phyloP scores from a whole-genome alignment of 139 green algal genomes.

The Chlamydomonas sp. region DNA sequence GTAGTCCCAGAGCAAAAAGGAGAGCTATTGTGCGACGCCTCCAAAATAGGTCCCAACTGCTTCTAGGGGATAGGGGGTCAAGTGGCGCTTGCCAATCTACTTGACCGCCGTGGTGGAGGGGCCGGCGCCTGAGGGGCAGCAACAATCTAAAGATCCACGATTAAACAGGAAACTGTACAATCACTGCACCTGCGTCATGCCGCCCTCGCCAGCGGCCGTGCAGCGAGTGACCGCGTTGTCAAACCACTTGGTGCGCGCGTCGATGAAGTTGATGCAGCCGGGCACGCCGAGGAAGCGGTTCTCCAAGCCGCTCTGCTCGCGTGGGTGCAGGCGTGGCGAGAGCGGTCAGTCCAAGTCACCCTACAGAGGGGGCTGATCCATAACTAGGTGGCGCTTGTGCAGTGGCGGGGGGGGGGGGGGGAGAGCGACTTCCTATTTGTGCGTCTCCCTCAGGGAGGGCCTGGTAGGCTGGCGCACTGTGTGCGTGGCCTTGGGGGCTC shows the following conservation, averaged over 20 bases:
- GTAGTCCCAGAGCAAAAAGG: too few species aligned
- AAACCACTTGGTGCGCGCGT: slow-evolving; percentile 67
- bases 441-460: too few species aligned
- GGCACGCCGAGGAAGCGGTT: slow-evolving; percentile 21
- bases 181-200: slow-evolving; percentile 44
- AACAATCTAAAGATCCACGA: too few species aligned
- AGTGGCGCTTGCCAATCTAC: too few species aligned
- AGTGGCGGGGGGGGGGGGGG: neutral
- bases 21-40: too few species aligned
- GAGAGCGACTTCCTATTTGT: neutral
- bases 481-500: neutral
- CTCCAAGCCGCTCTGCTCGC: neutral
- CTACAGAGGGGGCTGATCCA: neutral
- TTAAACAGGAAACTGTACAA: too few species aligned
- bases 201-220: slow-evolving; percentile 25
- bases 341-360: too few species aligned
- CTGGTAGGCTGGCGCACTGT: neutral
- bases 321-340: too few species aligned
- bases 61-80: too few species aligned
- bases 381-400: neutral
- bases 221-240: slow-evolving; percentile 45
- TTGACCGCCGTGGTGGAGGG: too few species aligned
- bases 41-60: too few species aligned
- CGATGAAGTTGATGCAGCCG: slow-evolving; percentile 63
- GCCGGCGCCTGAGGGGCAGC: too few species aligned